Base-by-base conservation (phyloP, 768 basidiomycete species). In the Boletales sp. region DNA sequence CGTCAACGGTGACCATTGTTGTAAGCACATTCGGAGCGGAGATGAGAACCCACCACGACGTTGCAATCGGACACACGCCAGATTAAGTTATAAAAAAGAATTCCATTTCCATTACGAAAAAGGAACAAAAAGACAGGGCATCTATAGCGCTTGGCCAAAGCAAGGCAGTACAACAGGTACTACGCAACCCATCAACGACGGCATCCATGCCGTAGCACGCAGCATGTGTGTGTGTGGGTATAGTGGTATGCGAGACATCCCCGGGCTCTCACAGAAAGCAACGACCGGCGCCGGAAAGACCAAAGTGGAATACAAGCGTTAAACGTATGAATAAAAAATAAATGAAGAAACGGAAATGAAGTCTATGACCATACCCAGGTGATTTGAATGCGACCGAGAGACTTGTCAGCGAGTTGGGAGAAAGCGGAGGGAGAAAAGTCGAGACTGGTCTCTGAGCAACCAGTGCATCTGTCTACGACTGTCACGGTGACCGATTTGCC, bases 401-500 rank as follows among this genome's bases (percentile, higher is more conserved):
- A 43, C 13, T 44, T 39, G 83, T 79, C 36, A 90, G 72, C 8
- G 53, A 0, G 0, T 57, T 6, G 66, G n/a, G n/a, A n/a, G n/a
- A 89, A 90, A 9, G 83, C 83, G 8, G 66, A 1, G 7, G 79
- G 81, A 11, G 84, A 81, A 54, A 90, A 74, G 67, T 89, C 86
- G 52, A 90, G 75, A 61, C 79, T 75, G 43, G 63, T 72, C 8
- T 5, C 4, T 3, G 65, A 54, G 55, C 88, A 91, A 12, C 61
- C 84, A 0, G 45, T 61, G 61, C 90, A 90, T 18, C 86, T 75
- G 65, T 92, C 89, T 6, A 72, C 74, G 55, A 88, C 61, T 0
- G 65, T 61, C 18, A 86, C 79, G 0, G 62, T 68, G 43, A 82
- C 71, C 2, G 57, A 60, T 29, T 77, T 78, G 55, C 81, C 80